Conservation (phyloP, 148 eudicot species). For the Amaranthus cruentus region DNA sequence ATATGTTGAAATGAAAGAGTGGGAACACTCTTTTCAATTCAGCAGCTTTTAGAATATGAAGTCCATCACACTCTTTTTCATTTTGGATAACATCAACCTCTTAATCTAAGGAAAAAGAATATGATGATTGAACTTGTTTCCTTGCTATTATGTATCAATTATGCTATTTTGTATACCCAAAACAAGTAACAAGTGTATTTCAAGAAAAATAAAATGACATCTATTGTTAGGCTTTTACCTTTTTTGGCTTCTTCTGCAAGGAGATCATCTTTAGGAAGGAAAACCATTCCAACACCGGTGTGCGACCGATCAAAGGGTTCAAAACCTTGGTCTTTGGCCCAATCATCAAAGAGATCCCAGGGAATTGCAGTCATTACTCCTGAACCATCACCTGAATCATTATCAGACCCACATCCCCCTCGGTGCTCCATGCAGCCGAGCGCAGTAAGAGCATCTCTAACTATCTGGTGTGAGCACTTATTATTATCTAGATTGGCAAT, state of each 20-base stretch:
- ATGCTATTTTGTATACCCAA: not conserved
- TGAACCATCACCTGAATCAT: constrained; percentile 97
- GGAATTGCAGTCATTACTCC: constrained; percentile 96
- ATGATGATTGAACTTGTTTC: not conserved
- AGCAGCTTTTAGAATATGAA: no score
- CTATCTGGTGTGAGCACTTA: constrained; percentile 69
- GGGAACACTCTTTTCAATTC: no score
- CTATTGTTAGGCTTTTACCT: constrained; percentile 35
- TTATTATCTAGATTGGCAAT: constrained; percentile 93
- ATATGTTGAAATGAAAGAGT: no score
- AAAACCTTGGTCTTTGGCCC: constrained; percentile 81
- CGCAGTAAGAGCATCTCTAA: constrained; percentile 90
- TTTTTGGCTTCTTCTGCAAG: constrained; percentile 71
- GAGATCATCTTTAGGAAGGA: constrained; percentile 67
- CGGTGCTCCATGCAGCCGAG: constrained; percentile 99
- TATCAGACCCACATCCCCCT: constrained; percentile 98
- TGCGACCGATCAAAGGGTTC: constrained; percentile 70
- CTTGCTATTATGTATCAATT: not conserved
- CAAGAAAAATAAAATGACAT: not conserved
- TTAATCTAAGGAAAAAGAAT: no score
- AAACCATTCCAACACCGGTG: constrained; percentile 96
- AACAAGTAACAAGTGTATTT: not conserved
- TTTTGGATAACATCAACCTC: no score
- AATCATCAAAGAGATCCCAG: constrained; percentile 80
- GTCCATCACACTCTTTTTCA: no score